phyloP scores from a whole-genome alignment of 2,329 filamentous ascomycete genomes.

The Cytospora schulzeri region DNA sequence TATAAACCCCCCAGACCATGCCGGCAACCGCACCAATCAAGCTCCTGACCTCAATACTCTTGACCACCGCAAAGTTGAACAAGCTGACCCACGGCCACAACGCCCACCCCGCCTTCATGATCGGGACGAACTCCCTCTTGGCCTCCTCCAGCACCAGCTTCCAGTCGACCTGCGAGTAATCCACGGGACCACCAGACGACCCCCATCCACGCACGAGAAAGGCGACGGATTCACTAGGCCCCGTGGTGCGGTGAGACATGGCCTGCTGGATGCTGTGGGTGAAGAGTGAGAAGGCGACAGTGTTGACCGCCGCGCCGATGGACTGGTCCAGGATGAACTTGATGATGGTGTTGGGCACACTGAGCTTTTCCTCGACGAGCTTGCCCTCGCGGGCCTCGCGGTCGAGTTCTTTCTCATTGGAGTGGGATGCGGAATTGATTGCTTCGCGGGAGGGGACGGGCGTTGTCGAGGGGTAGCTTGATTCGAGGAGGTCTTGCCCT shows the following conservation, averaged over 20 bases:
- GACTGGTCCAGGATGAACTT: constrained; percentile 74
- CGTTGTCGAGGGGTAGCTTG: constrained; percentile 68
- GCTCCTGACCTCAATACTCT: constrained; percentile 66
- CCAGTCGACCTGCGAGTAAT: constrained; percentile 51
- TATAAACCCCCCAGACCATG: constrained; percentile 70
- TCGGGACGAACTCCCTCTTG: constrained; percentile 60
- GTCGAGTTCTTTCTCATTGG: constrained; percentile 51
- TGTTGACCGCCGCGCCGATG: constrained; percentile 66
- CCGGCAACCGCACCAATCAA: constrained; percentile 69
- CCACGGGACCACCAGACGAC: constrained; percentile 43
- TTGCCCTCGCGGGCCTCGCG: constrained; percentile 42
- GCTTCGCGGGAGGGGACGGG: constrained; percentile 44
- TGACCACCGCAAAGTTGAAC: constrained; percentile 65
- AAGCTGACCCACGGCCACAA: constrained; percentile 71
- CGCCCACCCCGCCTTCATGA: constrained; percentile 70
- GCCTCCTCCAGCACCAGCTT: constrained; percentile 46
- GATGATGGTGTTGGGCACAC: constrained; percentile 63
- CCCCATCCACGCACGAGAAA: constrained; percentile 33
- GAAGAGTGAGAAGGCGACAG: constrained; percentile 61
- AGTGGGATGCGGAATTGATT: constrained; percentile 42
- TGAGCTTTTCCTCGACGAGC: constrained; percentile 54
- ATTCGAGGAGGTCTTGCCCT: constrained; percentile 76
- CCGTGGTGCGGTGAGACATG: constrained; percentile 45
- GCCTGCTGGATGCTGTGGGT: constrained; percentile 59
- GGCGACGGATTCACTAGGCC: constrained; percentile 38